Conservation (phyloP, 257 asterid species). For the Przewalskia tangutica region DNA sequence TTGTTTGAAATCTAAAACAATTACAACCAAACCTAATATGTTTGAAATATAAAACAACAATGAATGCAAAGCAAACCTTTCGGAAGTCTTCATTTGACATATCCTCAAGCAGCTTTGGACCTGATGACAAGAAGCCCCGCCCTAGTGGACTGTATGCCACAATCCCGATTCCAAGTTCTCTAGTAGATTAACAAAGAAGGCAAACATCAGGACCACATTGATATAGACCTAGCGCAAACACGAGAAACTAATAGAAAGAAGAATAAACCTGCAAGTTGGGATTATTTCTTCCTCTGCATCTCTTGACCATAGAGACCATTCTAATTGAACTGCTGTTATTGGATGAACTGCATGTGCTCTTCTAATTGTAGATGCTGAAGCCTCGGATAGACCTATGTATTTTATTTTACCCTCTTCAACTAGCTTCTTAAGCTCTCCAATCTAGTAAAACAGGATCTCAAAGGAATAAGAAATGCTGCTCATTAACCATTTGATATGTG, state of each 20-base stretch:
- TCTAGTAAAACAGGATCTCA: background rate
- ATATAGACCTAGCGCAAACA: background rate
- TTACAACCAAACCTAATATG: too few relatives aligned
- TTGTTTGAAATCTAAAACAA: too few relatives aligned
- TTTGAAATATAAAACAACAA: background rate
- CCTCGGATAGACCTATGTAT: conserved; percentile 18
- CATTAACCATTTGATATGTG: background rate
- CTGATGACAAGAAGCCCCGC: conserved; percentile 13
- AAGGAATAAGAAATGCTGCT: background rate
- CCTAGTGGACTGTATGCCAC: conserved; percentile 20
- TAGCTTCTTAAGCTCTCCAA: conserved; percentile 20
- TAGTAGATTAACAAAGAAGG: background rate
- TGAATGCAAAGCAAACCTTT: conserved; percentile 4
- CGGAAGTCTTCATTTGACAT: conserved; percentile 10
- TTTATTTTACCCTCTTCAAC: conserved; percentile 23
- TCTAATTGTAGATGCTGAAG: conserved; percentile 26
- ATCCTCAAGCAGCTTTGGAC: conserved; percentile 7
- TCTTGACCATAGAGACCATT: conserved; percentile 25
- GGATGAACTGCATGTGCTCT: conserved; percentile 33
- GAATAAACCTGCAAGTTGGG: conserved; percentile 19
- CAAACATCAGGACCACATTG: too few relatives aligned
- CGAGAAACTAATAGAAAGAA: background rate
- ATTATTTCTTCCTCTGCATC: conserved; percentile 25
- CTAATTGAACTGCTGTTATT: conserved; percentile 23
- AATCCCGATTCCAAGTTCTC: conserved; percentile 15